Evolutionary conservation across 2,329 filamentous ascomycete genomes (phyloP).

Genomic region (Neonectria hederae): DNA sequence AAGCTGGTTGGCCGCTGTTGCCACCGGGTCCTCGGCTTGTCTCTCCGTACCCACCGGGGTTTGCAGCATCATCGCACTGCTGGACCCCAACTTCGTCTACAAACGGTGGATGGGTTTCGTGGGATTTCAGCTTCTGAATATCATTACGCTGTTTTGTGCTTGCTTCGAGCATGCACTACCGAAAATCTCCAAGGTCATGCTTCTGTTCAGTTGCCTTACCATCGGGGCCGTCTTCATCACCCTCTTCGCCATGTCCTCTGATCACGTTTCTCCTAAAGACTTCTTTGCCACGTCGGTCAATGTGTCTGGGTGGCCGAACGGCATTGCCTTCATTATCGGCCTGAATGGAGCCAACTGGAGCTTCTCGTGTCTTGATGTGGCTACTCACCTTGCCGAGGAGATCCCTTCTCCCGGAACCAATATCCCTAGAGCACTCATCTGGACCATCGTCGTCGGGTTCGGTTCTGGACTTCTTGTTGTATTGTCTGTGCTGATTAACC

Average conservation of each 20-base stretch:
- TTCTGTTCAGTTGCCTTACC: constrained; percentile 40
- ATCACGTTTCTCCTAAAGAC: constrained; percentile 26
- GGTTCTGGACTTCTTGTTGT: constrained; percentile 34
- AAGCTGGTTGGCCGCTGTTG: constrained; percentile 43
- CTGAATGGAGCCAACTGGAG: constrained; percentile 45
- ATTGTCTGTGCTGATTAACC: constrained; percentile 32
- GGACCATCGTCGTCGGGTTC: constrained; percentile 39
- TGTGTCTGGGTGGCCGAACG: constrained; percentile 39
- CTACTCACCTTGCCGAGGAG: constrained; percentile 43
- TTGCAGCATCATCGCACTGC: constrained; percentile 35
- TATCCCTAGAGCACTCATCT: constrained; percentile 38
- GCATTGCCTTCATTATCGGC: constrained; percentile 44
- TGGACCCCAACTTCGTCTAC: constrained; percentile 39
- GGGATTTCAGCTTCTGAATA: constrained; percentile 40
- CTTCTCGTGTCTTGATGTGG: constrained; percentile 43
- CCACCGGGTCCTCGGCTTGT: constrained; percentile 38
- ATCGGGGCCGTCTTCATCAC: constrained; percentile 38
- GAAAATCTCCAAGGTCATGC: constrained; percentile 38
- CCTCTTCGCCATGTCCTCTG: constrained; percentile 39
- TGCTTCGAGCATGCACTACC: constrained; percentile 41
- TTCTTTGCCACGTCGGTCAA: constrained; percentile 39
- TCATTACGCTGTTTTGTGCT: constrained; percentile 30
- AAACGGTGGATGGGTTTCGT: constrained; percentile 43
- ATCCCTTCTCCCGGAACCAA: constrained; percentile 40
- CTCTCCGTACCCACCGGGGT: constrained; percentile 36